Evolutionary conservation across 1,284 basidiomycete species (phyloP).

Genomic region (Agroathelia rolfsii): DNA sequence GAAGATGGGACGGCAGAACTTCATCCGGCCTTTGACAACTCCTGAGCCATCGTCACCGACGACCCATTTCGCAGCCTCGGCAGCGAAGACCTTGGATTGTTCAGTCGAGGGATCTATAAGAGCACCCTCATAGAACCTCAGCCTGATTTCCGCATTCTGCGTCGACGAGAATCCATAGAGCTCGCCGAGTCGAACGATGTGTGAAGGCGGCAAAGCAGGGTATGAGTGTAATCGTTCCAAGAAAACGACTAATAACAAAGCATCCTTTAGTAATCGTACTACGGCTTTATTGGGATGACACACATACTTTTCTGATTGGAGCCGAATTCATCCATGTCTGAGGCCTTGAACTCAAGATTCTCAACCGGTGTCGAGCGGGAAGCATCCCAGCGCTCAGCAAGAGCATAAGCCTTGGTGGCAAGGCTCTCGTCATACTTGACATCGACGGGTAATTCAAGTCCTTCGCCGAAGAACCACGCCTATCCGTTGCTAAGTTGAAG

Average conservation of each 20-base stretch:
- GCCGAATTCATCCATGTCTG: constrained; percentile 50
- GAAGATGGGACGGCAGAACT: constrained; percentile 70
- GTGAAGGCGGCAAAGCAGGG: constrained; percentile 40
- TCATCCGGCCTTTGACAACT: constrained; percentile 68
- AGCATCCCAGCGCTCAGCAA: constrained; percentile 73
- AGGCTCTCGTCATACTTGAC: constrained; percentile 80
- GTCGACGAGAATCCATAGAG: constrained; percentile 46
- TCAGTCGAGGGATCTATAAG: constrained; percentile 38
- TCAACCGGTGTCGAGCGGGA: constrained; percentile 43
- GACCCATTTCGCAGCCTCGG: constrained; percentile 55
- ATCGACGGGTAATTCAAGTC: constrained; percentile 67
- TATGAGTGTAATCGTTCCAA: constrained; percentile 59
- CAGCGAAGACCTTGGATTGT: constrained; percentile 33
- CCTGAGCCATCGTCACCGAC: constrained; percentile 50
- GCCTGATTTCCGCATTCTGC: constrained; percentile 62
- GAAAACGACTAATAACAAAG: constrained; percentile 48
- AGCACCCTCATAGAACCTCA: constrained; percentile 62
- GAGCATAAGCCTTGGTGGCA: constrained; percentile 56
- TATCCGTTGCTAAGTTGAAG: constrained; percentile 24
- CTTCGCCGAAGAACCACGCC: constrained; percentile 85
- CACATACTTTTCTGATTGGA: constrained; percentile 58
- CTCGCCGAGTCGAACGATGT: constrained; percentile 44
- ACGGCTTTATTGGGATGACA: constrained; percentile 5
- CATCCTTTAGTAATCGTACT: constrained; percentile 3
- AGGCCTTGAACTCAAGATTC: constrained; percentile 37